Conservation (phyloP, 805 yeast species). For the Saturnispora serradocipensis region DNA sequence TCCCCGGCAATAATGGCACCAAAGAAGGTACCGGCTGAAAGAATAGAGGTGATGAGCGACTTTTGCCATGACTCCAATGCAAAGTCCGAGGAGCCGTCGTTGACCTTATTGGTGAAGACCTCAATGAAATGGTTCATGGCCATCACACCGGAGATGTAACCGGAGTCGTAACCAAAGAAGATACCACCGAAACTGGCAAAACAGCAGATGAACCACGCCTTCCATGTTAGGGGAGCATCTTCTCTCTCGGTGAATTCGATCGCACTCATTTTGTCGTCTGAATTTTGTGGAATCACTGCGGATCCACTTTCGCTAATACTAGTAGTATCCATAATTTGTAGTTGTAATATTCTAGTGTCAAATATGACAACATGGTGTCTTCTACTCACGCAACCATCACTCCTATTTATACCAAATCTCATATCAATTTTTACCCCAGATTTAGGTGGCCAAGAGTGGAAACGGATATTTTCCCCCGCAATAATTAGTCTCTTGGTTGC, state of each 20-base stretch:
- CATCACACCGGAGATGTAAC: constrained; percentile 56
- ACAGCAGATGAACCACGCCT: constrained; percentile 34
- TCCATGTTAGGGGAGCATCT: constrained; percentile 32
- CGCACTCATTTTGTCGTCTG: background rate
- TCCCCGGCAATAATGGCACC: constrained; percentile 61
- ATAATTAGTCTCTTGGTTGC: background rate
- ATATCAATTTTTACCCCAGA: background rate
- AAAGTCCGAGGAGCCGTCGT: constrained; percentile 14
- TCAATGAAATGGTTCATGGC: constrained; percentile 45
- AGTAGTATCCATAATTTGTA: background rate
- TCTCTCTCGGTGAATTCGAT: constrained; percentile 10
- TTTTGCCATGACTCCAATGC: constrained; percentile 25
- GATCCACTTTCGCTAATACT: background rate
- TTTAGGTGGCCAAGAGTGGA: background rate
- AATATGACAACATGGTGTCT: background rate
- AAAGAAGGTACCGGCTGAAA: constrained; percentile 61
- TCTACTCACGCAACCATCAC: background rate
- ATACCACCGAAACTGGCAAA: constrained; percentile 65
- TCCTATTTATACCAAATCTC: background rate
- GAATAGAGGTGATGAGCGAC: constrained; percentile 56
- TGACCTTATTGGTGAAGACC: constrained; percentile 27
- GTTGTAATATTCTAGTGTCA: background rate
- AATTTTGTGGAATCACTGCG: background rate
- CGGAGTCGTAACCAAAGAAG: constrained; percentile 62
- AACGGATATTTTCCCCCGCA: background rate